phyloP scores from a whole-genome alignment of 768 basidiomycete species.

The Xerocomus brunneocitrinus region DNA sequence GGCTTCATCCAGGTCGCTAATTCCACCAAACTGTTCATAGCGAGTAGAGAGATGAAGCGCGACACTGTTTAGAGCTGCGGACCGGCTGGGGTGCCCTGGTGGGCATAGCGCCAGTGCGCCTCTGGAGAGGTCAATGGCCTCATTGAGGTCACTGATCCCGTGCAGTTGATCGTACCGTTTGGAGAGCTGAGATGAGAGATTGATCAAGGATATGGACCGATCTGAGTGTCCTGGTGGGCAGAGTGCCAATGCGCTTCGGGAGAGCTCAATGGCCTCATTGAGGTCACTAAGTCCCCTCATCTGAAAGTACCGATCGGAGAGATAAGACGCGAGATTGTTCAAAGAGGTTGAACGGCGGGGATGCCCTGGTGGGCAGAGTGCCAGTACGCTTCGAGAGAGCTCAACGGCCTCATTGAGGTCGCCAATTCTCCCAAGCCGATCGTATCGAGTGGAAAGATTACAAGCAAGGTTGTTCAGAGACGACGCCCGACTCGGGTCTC shows the following conservation, averaged over 20 bases:
- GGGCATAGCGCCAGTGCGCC: no score
- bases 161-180: background rate
- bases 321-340: background rate
- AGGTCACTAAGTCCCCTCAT: background rate
- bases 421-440: background rate
- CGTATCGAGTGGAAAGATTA: background rate
- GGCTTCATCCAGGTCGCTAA: no score
- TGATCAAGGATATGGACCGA: background rate
- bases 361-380: background rate
- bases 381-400: background rate
- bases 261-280: background rate
- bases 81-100: no score
- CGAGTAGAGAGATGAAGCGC: no score
- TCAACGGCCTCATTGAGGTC: background rate
- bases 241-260: background rate
- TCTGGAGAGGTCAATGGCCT: no score
- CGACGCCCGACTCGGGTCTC: background rate
- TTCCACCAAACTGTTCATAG: no score
- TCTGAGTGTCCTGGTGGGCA: background rate
- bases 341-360: background rate
- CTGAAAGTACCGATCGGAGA: background rate
- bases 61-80: no score
- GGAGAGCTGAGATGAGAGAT: background rate
- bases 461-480: background rate
- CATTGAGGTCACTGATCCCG: no score